Evolutionary conservation across 2,329 filamentous ascomycete genomes (phyloP).

Genomic region (Epichloe scottii): DNA sequence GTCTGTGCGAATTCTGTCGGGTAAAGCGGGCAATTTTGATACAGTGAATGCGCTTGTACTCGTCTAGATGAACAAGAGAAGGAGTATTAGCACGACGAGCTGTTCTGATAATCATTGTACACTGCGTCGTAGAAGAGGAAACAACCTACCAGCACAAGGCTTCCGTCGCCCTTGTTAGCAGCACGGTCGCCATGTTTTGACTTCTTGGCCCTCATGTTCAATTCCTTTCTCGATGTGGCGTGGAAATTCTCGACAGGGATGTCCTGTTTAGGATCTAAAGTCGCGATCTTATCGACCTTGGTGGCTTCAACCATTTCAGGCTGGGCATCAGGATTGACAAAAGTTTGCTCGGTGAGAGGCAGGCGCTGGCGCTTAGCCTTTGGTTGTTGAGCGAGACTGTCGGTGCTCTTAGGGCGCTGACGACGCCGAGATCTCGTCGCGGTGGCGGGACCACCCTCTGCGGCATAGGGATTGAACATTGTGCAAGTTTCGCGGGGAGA

Average conservation of each 20-base stretch:
- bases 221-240: constrained; percentile 34
- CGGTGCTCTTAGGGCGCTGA: constrained; percentile 45
- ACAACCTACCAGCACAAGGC: constrained; percentile 47
- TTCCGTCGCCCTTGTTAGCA: constrained; percentile 52
- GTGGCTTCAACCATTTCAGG: constrained; percentile 41
- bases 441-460: constrained; percentile 39
- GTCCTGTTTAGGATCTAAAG: constrained; percentile 31
- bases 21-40: constrained; percentile 71
- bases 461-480: constrained; percentile 49
- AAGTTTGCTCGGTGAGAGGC: constrained; percentile 44
- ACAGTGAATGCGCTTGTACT: constrained; percentile 77
- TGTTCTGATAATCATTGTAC: not conserved
- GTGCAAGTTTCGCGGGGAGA: constrained; percentile 7
- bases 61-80: constrained; percentile 39
- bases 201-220: constrained; percentile 50
- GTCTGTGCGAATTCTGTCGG: constrained; percentile 59
- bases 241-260: constrained; percentile 28
- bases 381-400: constrained; percentile 41
- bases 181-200: constrained; percentile 48
- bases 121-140: not conserved
- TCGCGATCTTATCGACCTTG: constrained; percentile 38
- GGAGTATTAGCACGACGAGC: not conserved
- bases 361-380: constrained; percentile 52
- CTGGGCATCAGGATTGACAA: constrained; percentile 35
- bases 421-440: constrained; percentile 49